phyloP scores from a whole-genome alignment of 208 protist genomes.

The Blastocrithidia nonstop region DNA sequence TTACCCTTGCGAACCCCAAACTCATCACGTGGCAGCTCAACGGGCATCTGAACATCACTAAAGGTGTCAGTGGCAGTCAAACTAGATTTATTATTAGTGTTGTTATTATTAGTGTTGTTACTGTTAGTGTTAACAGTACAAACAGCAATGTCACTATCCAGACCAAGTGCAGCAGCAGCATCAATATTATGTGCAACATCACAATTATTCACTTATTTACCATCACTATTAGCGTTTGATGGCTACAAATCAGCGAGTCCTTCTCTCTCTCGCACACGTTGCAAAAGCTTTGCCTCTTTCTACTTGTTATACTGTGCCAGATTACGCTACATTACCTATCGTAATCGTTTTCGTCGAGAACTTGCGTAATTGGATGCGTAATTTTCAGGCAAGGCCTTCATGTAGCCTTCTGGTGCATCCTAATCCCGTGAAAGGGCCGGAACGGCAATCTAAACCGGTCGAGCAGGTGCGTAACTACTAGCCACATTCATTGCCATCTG shows the following conservation, averaged over 20 bases:
- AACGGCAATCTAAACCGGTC: constrained; percentile 62
- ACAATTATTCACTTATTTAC: background rate
- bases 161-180: constrained; percentile 2
- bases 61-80: constrained; percentile 18
- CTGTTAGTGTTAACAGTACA: too few relatives aligned
- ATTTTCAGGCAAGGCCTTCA: constrained; percentile 57
- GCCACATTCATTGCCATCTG: constrained; percentile 75
- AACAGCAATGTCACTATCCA: too few relatives aligned
- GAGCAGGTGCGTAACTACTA: constrained; percentile 70
- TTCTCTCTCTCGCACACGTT: background rate
- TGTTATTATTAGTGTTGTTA: too few relatives aligned
- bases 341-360: constrained; percentile 52
- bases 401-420: constrained; percentile 61
- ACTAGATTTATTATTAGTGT: too few relatives aligned
- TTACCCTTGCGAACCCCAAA: constrained; percentile 79
- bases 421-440: constrained; percentile 46
- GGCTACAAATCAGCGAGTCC: background rate
- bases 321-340: constrained; percentile 73
- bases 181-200: background rate
- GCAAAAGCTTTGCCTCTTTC: constrained; percentile 52
- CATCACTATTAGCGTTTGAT: background rate
- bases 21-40: constrained; percentile 81
- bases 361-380: constrained; percentile 52
- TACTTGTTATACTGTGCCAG: constrained; percentile 53
- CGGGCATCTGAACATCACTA: constrained; percentile 74